Base-by-base conservation (phyloP, 768 basidiomycete species). In the Tulasnella calospora region DNA sequence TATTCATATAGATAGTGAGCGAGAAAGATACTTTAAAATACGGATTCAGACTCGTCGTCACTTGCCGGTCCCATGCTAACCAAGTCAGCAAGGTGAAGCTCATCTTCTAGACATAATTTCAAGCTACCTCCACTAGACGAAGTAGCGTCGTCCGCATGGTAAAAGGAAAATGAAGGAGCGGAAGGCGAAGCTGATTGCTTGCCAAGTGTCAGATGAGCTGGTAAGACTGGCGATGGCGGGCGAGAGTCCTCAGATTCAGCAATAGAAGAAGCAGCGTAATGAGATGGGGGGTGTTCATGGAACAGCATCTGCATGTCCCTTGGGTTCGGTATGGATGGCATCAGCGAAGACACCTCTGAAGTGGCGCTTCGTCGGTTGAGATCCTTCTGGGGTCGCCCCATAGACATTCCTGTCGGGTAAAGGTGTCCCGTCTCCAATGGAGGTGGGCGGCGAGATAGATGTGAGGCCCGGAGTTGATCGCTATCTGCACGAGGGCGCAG, bases 51-150 rank as follows among this genome's bases (percentile, higher is more conserved):
- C 27, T 76, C 75, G 57, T 76, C 75, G 27, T 38, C 75, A 23
- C 75, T 76, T 36, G 38, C 51, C 17, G 75, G 75, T 38, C 75
- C 75, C 72, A 79, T 76, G 27, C 77, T 78, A 15, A 79, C 75
- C 35, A 79, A 46, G 23, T 79, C 79, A 27, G 79, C 70, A 69
- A 79, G 44, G 69, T 79, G 79, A 35, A 79, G 38, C 35, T 79
- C 79, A 36, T 79, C 79, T 72, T 78, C 79, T n/a, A 67, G 67
- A 3, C 79, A 15, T 6, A 80, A 38, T 61, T 69, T 79, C 57
- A 80, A 73, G 44, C 79, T 80, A 6, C 79, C 78, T 19, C 57
- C 75, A 19, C 57, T 67, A 13, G 75, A 76, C 19, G 47, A 46
- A 4, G 57, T 17, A 15, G 47, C 38, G 30, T 76, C 75, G 55